Evolutionary conservation across 2,329 filamentous ascomycete genomes (phyloP), one percentile per base, ranked within the genome.

Genomic region (Onygena corvina): DNA sequence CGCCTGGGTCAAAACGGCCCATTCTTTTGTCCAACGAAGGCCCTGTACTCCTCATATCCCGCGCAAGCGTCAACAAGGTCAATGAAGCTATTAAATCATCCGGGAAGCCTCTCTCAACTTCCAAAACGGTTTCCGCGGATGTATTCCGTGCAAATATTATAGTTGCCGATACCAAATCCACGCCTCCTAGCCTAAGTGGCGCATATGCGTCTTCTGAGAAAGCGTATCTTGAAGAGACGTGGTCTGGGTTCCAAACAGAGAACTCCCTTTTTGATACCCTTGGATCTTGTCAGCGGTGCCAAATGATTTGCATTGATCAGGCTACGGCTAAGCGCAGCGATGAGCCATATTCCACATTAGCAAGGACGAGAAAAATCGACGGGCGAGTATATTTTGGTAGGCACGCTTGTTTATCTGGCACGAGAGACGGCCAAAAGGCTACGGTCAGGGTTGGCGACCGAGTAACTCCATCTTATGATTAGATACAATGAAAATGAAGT

Each of bases 231-330:
- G 90, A 96, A 67, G 92, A 96, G 57, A 64, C 69, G 4, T 96
- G 90, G 90, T 71, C 70, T 9, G 72, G 67, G 12, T 59, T 94
- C 34, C 72, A 68, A 6, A 83, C 95, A 50, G 84, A 83, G 1
- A 51, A 61, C 14, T 34, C 64, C 21, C 57, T 48, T 1, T 64
- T 73, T 18, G 60, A 83, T 53, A 78, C 93, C 59, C 68, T 96
- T 3, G 90, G 89, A 0, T 78, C 84, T 2, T 98, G 92, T 60
- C 78, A 87, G 52, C 74, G 92, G 52, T 98, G 92, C 58, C 88
- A 94, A 64, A 96, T 98, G 89, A 83, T 98, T 7, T 95, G 90
- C 62, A 79, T 96, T 40, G 82, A 98, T 60, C 92, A 95, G 64
- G 72, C 80, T 42, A 94, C 83, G 9, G 88, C 81, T 0, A 74